Evolutionary conservation across 2,329 filamentous ascomycete species (phyloP), one percentile per base, ranked within the genome.

Genomic region (Blastomyces emzantsi): DNA sequence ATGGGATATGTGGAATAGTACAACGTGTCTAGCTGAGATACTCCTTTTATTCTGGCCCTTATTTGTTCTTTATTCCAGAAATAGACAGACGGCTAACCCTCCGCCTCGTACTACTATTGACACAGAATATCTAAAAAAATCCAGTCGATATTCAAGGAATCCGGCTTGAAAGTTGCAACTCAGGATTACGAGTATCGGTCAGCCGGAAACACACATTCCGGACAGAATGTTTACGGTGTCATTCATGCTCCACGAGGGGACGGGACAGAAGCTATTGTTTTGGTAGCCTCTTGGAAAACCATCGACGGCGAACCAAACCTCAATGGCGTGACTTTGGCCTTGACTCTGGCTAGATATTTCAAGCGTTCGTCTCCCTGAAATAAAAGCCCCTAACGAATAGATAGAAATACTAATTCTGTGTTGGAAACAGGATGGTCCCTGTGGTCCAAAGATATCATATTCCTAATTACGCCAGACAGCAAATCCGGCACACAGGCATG

Each of bases 401-500:
- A 9, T 19, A 41, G n/a, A n/a, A 51, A 36, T 55, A 28, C 61
- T 62, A 59, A 49, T 22, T 43, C 25, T 49, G 28, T 51, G 54
- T 36, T 63, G 55, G 19, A 6, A n/a, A 36, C 60, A 87, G 85
- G 89, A 69, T 99, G 94, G 94, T 97, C 92, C 62, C 82, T 99
- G 36, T 99, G 94, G 94, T 97, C 92, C 64, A 99, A 99, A 77
- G 94, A 99, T 74, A 96, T 99, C 69, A 93, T 99, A 64, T 86
- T 99, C 69, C 78, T 99, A 6, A 83, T 99, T 57, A 87, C 94
- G 0, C 88, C 90, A 0, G 94, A 99, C 76, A 96, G 91, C 74
- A 89, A 87, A 64, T 89, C 90, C 13, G 94, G 93, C 0, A 90
- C 92, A 0, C 92, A 97, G 74, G 94, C 94, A 30, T 99, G 94